phyloP scores from a whole-genome alignment of 495 filamentous ascomycete genomes.

The Podospora sp. region DNA sequence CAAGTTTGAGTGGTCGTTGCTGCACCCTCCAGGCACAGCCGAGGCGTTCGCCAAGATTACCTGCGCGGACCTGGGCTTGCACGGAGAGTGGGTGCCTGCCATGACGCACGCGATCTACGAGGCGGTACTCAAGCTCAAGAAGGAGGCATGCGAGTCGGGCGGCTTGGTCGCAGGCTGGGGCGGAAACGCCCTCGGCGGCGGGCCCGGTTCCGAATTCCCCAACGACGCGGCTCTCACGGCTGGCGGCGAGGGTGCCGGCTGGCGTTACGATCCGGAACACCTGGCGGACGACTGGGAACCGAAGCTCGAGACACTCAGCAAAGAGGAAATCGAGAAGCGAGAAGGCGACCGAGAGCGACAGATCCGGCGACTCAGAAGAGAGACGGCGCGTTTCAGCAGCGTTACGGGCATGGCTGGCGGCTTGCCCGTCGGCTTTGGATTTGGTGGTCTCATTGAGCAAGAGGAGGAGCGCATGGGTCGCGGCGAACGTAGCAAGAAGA shows the following conservation, averaged over 20 bases:
- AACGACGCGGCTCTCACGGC: constrained; percentile 79
- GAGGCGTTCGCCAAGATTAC: constrained; percentile 91
- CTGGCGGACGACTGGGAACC: constrained; percentile 93
- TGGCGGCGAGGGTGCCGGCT: constrained; percentile 70
- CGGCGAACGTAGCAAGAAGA: constrained; percentile 90
- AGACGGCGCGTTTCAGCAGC: constrained; percentile 89
- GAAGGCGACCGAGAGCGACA: constrained; percentile 94
- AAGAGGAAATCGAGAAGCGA: constrained; percentile 97
- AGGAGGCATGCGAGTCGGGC: constrained; percentile 90
- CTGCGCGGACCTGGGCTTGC: constrained; percentile 85
- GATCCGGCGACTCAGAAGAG: constrained; percentile 79
- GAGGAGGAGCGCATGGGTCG: constrained; percentile 71
- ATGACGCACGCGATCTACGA: constrained; percentile 98
- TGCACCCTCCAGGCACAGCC: constrained; percentile 87
- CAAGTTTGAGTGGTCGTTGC: constrained; percentile 97
- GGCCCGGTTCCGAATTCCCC: constrained; percentile 68
- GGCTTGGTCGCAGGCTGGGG: constrained; percentile 73
- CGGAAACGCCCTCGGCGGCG: constrained; percentile 46
- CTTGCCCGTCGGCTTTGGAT: constrained; percentile 61
- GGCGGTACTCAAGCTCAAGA: constrained; percentile 88
- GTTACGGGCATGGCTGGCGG: constrained; percentile 72
- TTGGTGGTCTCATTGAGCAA: constrained; percentile 62
- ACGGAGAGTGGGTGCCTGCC: constrained; percentile 90
- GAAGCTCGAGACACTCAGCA: constrained; percentile 82
- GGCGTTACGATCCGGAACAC: constrained; percentile 91